phyloP scores from a whole-genome alignment of 768 basidiomycete genomes.

The Auriscalpium microsporum region DNA sequence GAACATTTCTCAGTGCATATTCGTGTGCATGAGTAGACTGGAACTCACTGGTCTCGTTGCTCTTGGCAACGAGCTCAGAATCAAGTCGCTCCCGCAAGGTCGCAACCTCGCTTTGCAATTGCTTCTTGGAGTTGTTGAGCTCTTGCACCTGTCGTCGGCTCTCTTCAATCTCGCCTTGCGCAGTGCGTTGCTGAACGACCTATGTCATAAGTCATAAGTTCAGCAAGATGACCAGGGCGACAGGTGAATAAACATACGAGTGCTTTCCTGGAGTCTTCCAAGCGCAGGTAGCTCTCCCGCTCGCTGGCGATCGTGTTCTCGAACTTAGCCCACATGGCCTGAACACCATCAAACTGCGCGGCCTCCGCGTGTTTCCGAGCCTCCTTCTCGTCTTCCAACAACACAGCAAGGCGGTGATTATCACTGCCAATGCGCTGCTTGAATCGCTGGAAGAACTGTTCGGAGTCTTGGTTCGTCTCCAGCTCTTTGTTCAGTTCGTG shows the following conservation, averaged over 20 bases:
- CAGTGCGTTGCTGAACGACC: slow-evolving; percentile 58
- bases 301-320: slow-evolving; percentile 50
- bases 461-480: slow-evolving; percentile 58
- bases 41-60: slow-evolving; percentile 47
- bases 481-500: slow-evolving; percentile 52
- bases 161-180: slow-evolving; percentile 57
- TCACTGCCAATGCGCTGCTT: slow-evolving; percentile 48
- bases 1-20: background rate
- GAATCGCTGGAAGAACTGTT: slow-evolving; percentile 51
- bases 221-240: background rate
- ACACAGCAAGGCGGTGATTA: slow-evolving; percentile 43
- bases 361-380: slow-evolving; percentile 53
- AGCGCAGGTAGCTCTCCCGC: slow-evolving; percentile 49
- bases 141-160: slow-evolving; percentile 58
- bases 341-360: slow-evolving; percentile 55
- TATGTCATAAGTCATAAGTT: slow-evolving; percentile 20
- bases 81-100: slow-evolving; percentile 52
- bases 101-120: slow-evolving; percentile 45
- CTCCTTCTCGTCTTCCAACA: slow-evolving; percentile 55
- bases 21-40: too few relatives aligned
- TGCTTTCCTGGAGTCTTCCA: slow-evolving; percentile 66
- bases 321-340: slow-evolving; percentile 61
- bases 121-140: slow-evolving; percentile 44
- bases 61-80: slow-evolving; percentile 39
- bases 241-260: slow-evolving; percentile 34